Base-by-base conservation (phyloP, 805 yeast species). In the Yamadazyma olivae region DNA sequence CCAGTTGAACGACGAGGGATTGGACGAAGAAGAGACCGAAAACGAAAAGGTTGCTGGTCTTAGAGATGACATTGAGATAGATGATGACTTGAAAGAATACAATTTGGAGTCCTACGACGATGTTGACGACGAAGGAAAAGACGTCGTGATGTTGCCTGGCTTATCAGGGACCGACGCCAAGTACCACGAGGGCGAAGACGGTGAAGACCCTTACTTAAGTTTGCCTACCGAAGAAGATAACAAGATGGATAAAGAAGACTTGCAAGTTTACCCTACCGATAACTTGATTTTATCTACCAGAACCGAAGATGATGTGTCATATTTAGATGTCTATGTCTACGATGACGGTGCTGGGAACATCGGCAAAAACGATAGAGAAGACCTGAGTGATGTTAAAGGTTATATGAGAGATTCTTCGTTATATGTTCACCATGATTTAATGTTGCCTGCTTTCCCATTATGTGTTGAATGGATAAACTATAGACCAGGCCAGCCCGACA, bases 381-480 rank as follows among this genome's bases (percentile, higher is more conserved):
- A 83, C 50, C 90, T 83, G 51, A 79, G 79, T n/a, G 87, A 82
- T 56, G 84, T 85, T 33, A 76, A 71, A 46, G 95, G 91, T 9
- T 57, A 78, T 51, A 74, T 75, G 26, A 75, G 95, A 65, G 93
- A 79, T 32, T 75, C 82, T 36, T 77, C 81, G 25, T 65, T 93
- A 45, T 93, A 93, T 54, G 93, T 91, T 33, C 99, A 93, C 57
- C 99, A 93, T 61, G 99, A 93, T 59, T 64, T 91, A 49, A 88
- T 93, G 96, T 73, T 93, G 43, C 99, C 99, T 1, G 84, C 96
- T 2, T 91, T 93, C 74, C 99, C 99, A 27, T 72, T 93, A 42
- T 88, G 97, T 57, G 90, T 90, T 22, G 99, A 93, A 61, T 91
- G 98, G 98, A 59, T 93, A 44, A 84, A 87, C 59, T 84, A 74